Evolutionary conservation across 2,329 filamentous ascomycete species (phyloP), one percentile per base, ranked within the genome.

Genomic region (Grosmannia serpens): DNA sequence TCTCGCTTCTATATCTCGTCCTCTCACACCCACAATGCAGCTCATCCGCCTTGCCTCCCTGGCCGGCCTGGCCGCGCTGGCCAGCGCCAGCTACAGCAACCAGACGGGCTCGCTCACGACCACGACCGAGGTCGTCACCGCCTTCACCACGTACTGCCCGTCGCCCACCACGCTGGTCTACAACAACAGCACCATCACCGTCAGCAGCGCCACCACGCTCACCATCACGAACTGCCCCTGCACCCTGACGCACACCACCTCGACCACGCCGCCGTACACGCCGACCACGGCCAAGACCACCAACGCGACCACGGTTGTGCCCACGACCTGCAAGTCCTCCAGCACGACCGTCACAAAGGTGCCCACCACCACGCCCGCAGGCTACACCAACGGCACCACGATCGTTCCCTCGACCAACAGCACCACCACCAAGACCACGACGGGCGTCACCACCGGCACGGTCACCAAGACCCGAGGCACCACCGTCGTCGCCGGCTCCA

Each of bases 121-220:
- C 26, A 57, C 60, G 53, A 64, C 62, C 38, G 11, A 57, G 29
- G 75, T 83, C 63, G 80, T 89, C 62, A 83, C 82, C 60, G 72
- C 75, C 59, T 82, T 81, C 76, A 84, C 80, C 74, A 90, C 86
- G 69, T 88, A 79, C 82, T 90, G 87, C 83, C 85, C 87, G n/a
- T 75, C 69, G 65, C 72, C 86, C 64, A 89, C 86, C 66, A 81
- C 79, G 67, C 77, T 86, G 73, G 79, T 78, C 69, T 76, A 72
- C 73, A 77, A 80, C 71, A 87, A 85, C 74, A 87, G 86, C 79
- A 86, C 80, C 66, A 76, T 89, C 73, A 84, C 83, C 64, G 57
- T 62, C 57, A 64, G 62, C 24, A 46, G 53, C 22, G 58, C 62
- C 58, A 61, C 64, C 29, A 64, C 63, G 52, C 55, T 63, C 49